phyloP scores from a whole-genome alignment of 2,329 filamentous ascomycete genomes.

The Fusarium avenaceum region DNA sequence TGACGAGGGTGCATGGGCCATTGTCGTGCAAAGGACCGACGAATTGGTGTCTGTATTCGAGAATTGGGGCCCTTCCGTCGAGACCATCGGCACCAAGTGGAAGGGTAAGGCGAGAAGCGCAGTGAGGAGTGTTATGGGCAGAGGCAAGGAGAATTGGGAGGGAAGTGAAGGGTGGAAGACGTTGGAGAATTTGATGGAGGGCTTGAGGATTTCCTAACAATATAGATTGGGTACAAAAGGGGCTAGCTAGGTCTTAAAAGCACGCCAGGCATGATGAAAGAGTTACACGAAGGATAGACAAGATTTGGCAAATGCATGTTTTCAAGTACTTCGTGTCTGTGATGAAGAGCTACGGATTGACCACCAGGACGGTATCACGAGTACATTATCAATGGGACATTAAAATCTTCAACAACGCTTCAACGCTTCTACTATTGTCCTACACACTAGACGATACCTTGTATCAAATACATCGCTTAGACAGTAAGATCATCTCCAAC shows the following conservation, averaged over 20 bases:
- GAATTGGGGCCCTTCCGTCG: conserved; percentile 76
- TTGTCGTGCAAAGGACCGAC: conserved; percentile 82
- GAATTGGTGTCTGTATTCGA: conserved; percentile 87
- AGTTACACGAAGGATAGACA: conserved; percentile 4
- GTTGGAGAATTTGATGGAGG: conserved; percentile 69
- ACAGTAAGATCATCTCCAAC: conserved; percentile 12
- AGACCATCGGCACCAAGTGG: conserved; percentile 83
- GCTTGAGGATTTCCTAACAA: conserved; percentile 59
- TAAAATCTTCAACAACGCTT: background rate
- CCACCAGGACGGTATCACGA: background rate
- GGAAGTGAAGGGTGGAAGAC: conserved; percentile 76
- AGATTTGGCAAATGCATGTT: background rate
- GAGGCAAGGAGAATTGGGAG: conserved; percentile 86
- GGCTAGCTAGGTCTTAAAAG: conserved; percentile 15
- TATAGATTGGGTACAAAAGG: background rate
- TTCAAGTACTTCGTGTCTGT: background rate
- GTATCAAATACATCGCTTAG: conserved; percentile 20
- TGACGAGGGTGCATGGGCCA: conserved; percentile 75
- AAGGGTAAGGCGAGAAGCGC: conserved; percentile 89
- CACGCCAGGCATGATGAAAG: conserved; percentile 19
- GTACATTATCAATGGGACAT: background rate
- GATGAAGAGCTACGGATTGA: background rate
- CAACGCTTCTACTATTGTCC: conserved; percentile 16
- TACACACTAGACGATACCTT: conserved; percentile 28
- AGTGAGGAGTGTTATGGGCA: conserved; percentile 84